Base-by-base conservation (phyloP, 768 basidiomycete species). In the Termitomyces sp. region DNA sequence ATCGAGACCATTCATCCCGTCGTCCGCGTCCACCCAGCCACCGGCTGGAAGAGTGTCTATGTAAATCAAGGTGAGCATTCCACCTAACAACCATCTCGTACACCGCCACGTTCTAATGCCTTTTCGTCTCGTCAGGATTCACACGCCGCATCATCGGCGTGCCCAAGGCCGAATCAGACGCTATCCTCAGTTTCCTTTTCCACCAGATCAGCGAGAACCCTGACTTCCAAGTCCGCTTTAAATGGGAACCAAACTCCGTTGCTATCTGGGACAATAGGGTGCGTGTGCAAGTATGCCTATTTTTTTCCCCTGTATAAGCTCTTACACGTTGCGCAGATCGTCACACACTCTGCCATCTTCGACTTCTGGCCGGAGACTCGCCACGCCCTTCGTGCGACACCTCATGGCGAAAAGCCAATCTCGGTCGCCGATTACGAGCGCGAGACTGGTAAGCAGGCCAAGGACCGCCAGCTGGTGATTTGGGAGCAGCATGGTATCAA, bases 261-360 rank as follows among this genome's bases (percentile, higher is more conserved):
- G 91, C 89, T n/a, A 77, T 93, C 69, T 93, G 92, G 91, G 90
- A 93, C 67, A 93, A 93, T 71, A 79, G 91, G 70, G 88, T 89
- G 62, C 41, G 80, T 69, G 8, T 44, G 14, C 43, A 49, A 12
- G 26, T 26, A 26, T 7, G 7, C 18, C 2, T 23, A 12, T 38
- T 44, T 50, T 36, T 20, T 5, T 6, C 16, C 5, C 16, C 1
- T 12, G 20, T 53, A 14, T 26, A 38, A n/a, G 55, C 8, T 23
- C 49, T 35, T 2, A 53, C 46, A 52, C 60, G 44, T 41, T 49
- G 32, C 33, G 44, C 61, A 88, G 88, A 68, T 90, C 59, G 85
- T 86, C 43, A 89, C 81, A 14, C 93, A 94, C 65, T 83, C 86
- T 20, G 91, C 90, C 13, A 91, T 83, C 13, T 92, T 91, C 66